Base-by-base conservation (phyloP, 306 rosid species). In the Lagenaria siceraria region DNA sequence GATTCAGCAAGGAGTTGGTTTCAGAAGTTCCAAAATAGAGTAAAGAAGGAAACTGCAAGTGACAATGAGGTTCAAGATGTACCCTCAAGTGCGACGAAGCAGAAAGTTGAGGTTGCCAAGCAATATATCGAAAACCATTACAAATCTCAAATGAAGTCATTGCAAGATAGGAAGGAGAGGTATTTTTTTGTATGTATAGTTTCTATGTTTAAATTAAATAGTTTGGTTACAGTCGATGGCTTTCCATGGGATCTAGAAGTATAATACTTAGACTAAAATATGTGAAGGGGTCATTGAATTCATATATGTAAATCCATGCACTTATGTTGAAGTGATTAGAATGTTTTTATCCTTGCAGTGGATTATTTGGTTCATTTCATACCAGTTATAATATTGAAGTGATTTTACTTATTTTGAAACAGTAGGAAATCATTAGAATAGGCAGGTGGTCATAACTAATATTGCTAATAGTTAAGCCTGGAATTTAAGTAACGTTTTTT, bases 131-230 rank as follows among this genome's bases (percentile, higher is more conserved):
- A 92, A 80, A 92, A 87, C 81, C 96, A 92, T 81, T 92, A 92
- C 79, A 90, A 89, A 87, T 71, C 88, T 49, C 97, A 90, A 69
- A 90, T 87, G 97, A 89, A 90, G 82, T 85, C 86, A 76, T 83
- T 90, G 83, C 91, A 92, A 82, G 97, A 92, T 48, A 85, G 97
- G 86, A 92, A 89, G 79, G 96, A 92, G 87, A 90, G 97, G 97
- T 88, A 85, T 68, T 29, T 38, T 49, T 76, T 10, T 17, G 8
- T 62, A 0, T 29, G 18, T 61, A 29, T 17, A 27, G 3, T 61
- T 61, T 62, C 15, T 31, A 51, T 51, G 55, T 51, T 51, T 17
- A 17, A 46, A 46, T 46, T 46, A 62, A 64, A 64, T 77, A 29
- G n/a, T 17, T 27, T 60, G 55, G 66, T 61, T 24, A 51, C 48